Conservation (phyloP, 257 asterid genomes). For the Penstemon newberryi region DNA sequence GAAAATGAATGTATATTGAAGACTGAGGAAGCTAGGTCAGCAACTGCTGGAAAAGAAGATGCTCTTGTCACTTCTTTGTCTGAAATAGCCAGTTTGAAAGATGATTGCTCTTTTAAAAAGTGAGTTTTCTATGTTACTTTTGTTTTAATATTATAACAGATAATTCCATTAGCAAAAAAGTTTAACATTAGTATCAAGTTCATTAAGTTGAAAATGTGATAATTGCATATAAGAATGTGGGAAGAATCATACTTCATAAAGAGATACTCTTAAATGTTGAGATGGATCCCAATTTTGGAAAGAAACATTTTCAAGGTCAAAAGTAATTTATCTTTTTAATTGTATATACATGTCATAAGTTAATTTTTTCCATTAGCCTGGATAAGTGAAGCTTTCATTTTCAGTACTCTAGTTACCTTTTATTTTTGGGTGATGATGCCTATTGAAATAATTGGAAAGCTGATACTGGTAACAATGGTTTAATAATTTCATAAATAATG, state of each 20-base stretch:
- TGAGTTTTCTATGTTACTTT: conserved; percentile 32
- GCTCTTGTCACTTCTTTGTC: conserved; percentile 65
- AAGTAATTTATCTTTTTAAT: background rate
- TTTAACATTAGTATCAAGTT: background rate
- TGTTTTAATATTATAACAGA: background rate
- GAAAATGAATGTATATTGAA: conserved; percentile 60
- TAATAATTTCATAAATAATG: background rate
- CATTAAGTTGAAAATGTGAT: background rate
- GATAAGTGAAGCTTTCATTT: background rate
- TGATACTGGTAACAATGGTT: background rate
- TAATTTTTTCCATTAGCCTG: background rate
- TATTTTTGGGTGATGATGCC: background rate
- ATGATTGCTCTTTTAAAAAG: conserved; percentile 62
- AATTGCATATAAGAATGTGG: background rate
- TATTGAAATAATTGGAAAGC: conserved; percentile 1
- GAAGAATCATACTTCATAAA: background rate
- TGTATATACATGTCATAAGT: background rate
- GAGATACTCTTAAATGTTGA: background rate
- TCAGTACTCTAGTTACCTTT: background rate
- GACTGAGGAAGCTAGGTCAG: conserved; percentile 64
- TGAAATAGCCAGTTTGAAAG: conserved; percentile 65
- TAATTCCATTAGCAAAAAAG: background rate
- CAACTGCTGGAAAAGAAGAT: conserved; percentile 72
- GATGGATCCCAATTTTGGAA: background rate
- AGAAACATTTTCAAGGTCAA: background rate